Base-by-base conservation (phyloP, 177 flowering plant genomes). In the Telopea speciosissima region DNA sequence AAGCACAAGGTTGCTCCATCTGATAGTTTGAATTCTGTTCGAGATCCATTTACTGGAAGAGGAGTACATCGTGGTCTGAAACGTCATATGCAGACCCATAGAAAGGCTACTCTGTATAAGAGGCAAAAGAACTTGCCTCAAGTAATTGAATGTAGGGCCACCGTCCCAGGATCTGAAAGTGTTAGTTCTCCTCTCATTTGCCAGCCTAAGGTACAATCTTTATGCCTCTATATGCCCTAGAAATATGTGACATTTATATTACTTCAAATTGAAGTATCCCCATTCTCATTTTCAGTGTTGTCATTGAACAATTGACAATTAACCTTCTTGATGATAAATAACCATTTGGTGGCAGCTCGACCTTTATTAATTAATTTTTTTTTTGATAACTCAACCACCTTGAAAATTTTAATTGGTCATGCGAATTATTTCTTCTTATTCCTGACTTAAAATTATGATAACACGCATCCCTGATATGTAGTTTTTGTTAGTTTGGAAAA, bases 181-280 rank as follows among this genome's bases (percentile, higher is more conserved):
- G 36, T 33, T 0, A 23, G n/a, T 23, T 44, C 71, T 70, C 25
- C 56, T 25, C 19, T 44, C 0, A 56, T 24, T 12, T 21, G 52
- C 40, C 65, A 16, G 58, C 60, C 62, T 54, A 63, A 73, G 79
- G 79, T 77, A 70, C 52, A 40, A 10, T 17, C 12, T 70, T 70
- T 67, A 68, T 77, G 77, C 62, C 72, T 42, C 61, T 22, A 17
- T 33, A 23, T 68, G 63, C 24, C 25, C 68, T 49, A 26, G 11
- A 66, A 22, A 24, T 72, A 36, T 40, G 11, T 26, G 3, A 22
- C 45, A 60, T 45, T 36, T 70, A 62, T 59, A 5, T n/a, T 56
- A 45, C 54, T 45, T 49, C 17, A 12, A 49, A 12, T 13, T 33
- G 33, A 54, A 56, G 63, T 63, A 71, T 28, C 61, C 61, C 61